Percentiles rank a stretch among this genome's conserved stretches.
phyloP scores from a whole-genome alignment of 2,329 filamentous ascomycete genomes.

The Exophiala sideris region DNA sequence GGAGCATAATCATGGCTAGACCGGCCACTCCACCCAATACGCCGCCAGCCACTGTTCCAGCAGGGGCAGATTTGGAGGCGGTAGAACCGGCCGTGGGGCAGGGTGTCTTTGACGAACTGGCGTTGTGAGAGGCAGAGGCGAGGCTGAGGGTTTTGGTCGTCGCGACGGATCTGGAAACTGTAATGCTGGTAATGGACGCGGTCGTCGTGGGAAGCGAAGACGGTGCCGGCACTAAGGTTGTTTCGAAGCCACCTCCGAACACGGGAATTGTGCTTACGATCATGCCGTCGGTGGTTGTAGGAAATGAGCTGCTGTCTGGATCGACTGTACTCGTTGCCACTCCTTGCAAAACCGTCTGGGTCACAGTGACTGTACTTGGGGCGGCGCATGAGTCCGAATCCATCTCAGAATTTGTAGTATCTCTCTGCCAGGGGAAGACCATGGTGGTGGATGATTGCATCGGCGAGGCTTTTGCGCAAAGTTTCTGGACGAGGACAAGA shows the following conservation, averaged over 20 bases:
- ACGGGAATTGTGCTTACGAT: not conserved
- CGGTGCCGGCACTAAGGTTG: not conserved
- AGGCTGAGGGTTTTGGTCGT: constrained; percentile 22
- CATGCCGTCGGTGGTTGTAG: not conserved
- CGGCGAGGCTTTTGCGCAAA: not conserved
- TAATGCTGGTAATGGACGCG: constrained; percentile 3
- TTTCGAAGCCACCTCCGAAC: not conserved
- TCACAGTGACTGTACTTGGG: constrained; percentile 16
- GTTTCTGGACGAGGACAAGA: not conserved
- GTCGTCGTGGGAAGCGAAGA: not conserved
- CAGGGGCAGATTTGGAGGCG: not conserved
- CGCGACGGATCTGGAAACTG: constrained; percentile 5
- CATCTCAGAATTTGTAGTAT: not conserved
- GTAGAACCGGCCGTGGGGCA: constrained; percentile 6
- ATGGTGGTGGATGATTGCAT: not conserved
- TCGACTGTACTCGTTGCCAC: constrained; percentile 16
- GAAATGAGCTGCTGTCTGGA: not conserved
- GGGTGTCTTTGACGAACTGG: not conserved
- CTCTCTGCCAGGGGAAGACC: constrained; percentile 5
- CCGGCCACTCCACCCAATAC: constrained; percentile 22
- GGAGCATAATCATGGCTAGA: constrained; percentile 15
- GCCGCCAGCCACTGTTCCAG: constrained; percentile 20
- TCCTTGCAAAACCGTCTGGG: constrained; percentile 17
- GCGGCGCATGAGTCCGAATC: constrained; percentile 7
- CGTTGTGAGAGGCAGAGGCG: constrained; percentile 5